These are phyloP conservation scores for Kandelia obovata DNA, from an alignment of 345 rosid genomes.

Conservation along the genomic window DNA sequence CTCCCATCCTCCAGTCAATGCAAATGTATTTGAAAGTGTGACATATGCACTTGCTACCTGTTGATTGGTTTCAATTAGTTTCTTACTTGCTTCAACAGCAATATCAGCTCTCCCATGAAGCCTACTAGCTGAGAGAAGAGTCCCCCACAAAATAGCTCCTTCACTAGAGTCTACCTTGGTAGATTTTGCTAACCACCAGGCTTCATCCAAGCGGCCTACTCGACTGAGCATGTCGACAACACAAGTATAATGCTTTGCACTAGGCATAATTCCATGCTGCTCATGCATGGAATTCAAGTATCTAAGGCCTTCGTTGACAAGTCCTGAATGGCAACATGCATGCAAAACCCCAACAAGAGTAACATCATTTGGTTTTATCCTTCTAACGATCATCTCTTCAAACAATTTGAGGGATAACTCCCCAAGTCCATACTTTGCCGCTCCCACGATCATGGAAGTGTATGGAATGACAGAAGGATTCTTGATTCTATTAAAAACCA, in stretches of 20 bases:
- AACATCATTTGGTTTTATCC: conserved; percentile 65
- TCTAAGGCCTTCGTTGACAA: conserved; percentile 55
- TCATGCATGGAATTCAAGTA: conserved; percentile 46
- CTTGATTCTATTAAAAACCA: conserved; percentile 45
- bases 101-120: conserved; percentile 68
- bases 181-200: conserved; percentile 51
- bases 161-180: conserved; percentile 35
- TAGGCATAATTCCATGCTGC: conserved; percentile 50
- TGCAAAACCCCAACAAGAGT: conserved; percentile 65
- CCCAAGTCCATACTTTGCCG: conserved; percentile 58
- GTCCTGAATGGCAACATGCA: conserved; percentile 85
- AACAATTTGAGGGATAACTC: conserved; percentile 40
- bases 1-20: conserved; percentile 63
- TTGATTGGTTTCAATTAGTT: conserved; percentile 47
- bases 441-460: conserved; percentile 67
- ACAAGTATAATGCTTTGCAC: conserved; percentile 64
- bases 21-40: conserved; percentile 62
- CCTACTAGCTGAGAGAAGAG: conserved; percentile 71
- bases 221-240: conserved; percentile 82
- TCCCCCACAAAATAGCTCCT: conserved; percentile 71
- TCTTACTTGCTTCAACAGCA: conserved; percentile 57
- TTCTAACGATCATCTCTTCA: conserved; percentile 47
- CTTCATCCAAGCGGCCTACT: conserved; percentile 67
- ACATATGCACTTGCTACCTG: conserved; percentile 65
- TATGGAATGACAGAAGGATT: conserved; percentile 58